A percentile compares a stretch with the other conserved stretches of the same genome.
These are phyloP conservation scores for Flaveria trinervia DNA, from an alignment of 129 eudicot genomes.

Conservation along the genomic window DNA sequence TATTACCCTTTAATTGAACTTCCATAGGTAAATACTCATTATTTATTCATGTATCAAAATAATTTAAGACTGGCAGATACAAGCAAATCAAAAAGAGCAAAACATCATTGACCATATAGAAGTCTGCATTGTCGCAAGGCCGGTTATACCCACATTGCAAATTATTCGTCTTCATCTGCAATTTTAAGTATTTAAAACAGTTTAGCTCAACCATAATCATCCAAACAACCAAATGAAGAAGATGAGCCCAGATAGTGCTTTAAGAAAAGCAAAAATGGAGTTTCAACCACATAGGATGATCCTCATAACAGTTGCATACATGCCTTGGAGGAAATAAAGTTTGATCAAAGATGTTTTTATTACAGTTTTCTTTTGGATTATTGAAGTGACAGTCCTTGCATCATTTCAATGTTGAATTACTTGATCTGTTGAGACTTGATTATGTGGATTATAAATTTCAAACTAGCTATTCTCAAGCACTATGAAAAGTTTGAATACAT, in stretches of 20 bases:
- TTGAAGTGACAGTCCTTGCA: background rate
- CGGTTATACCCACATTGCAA: background rate
- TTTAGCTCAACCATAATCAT: slow-evolving; percentile 1
- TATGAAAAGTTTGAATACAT: background rate
- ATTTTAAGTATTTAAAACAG: background rate
- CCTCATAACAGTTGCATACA: background rate
- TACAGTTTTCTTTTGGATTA: background rate
- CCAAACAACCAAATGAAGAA: background rate
- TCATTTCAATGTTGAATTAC: background rate
- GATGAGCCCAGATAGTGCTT: background rate
- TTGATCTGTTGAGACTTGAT: background rate
- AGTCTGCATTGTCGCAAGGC: background rate
- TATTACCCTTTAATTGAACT: background rate
- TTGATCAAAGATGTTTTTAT: background rate
- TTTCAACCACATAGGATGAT: background rate
- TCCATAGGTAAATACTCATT: background rate
- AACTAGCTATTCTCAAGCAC: background rate
- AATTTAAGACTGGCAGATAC: background rate
- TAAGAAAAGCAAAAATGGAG: background rate
- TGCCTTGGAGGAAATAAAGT: background rate
- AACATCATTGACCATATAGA: slow-evolving; percentile 2
- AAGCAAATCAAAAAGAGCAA: background rate
- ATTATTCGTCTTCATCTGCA: slow-evolving; percentile 14
- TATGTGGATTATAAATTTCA: background rate
- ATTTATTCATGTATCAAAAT: background rate